Conservation (phyloP, 1,284 basidiomycete genomes). For the Melanopsichium pennsylvanicum region DNA sequence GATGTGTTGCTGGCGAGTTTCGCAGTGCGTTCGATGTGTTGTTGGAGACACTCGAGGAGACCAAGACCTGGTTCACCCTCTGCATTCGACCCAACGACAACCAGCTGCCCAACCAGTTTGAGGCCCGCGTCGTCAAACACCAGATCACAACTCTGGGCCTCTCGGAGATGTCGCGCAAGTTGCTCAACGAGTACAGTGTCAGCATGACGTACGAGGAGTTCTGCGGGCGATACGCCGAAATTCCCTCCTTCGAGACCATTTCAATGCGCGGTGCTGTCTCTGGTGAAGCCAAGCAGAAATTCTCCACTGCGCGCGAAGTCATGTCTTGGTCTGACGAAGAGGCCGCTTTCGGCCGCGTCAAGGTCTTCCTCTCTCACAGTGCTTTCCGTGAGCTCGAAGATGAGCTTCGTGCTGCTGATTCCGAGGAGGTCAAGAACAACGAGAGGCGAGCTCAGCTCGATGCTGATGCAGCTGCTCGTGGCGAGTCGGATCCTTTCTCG, state of each 20-base stretch:
- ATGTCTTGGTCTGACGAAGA: constrained; percentile 77
- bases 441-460: constrained; percentile 72
- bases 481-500: constrained; percentile 72
- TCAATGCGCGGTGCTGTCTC: constrained; percentile 70
- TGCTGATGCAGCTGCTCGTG: constrained; percentile 73
- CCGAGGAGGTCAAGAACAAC: constrained; percentile 71
- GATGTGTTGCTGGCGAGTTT: constrained; percentile 87
- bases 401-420: constrained; percentile 73
- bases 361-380: constrained; percentile 88
- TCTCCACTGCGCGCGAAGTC: constrained; percentile 70
- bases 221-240: constrained; percentile 72
- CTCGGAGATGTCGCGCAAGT: constrained; percentile 72
- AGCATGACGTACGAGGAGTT: constrained; percentile 88
- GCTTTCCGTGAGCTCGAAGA: constrained; percentile 93
- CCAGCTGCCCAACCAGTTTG: constrained; percentile 89
- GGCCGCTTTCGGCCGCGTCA: constrained; percentile 76
- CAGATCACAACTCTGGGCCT: constrained; percentile 85
- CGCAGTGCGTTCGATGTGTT: constrained; percentile 81
- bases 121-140: constrained; percentile 87
- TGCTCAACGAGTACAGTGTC: constrained; percentile 68
- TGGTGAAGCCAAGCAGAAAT: constrained; percentile 67
- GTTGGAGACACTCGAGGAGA: constrained; percentile 87
- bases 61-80: constrained; percentile 90
- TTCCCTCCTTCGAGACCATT: constrained; percentile 52
- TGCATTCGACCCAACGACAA: constrained; percentile 94